These are phyloP conservation scores for Cyphellophora attinorum DNA, from an alignment of 2,329 filamentous ascomycete genomes.

Conservation along the genomic window DNA sequence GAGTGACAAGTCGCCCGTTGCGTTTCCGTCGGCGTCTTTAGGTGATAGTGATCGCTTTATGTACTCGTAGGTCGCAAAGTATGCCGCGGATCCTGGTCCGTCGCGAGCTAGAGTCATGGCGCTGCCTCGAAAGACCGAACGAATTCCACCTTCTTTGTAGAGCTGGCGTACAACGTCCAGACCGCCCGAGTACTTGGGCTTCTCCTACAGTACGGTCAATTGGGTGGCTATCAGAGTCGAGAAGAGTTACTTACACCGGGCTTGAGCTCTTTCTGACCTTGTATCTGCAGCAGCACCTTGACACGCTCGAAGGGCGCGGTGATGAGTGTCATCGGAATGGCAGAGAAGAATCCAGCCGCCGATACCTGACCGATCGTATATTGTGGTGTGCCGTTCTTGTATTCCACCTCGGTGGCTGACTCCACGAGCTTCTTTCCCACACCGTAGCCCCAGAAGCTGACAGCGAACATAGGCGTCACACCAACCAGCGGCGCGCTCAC, in stretches of 20 bases:
- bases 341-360: constrained; percentile 91
- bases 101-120: constrained; percentile 88
- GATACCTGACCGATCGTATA: constrained; percentile 82
- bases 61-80: constrained; percentile 95
- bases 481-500: constrained; percentile 90
- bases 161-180: constrained; percentile 86
- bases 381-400: constrained; percentile 51
- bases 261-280: constrained; percentile 75
- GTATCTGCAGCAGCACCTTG: constrained; percentile 96
- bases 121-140: constrained; percentile 84
- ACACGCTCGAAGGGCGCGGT: constrained; percentile 99
- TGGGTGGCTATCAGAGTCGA: not conserved
- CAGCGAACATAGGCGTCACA: constrained; percentile 90
- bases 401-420: constrained; percentile 50
- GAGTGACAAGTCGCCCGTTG: constrained; percentile 68
- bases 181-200: constrained; percentile 81
- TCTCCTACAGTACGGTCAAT: constrained; percentile 46
- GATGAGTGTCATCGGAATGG: constrained; percentile 93
- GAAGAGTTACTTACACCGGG: constrained; percentile 50
- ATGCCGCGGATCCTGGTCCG: constrained; percentile 84
- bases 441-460: constrained; percentile 79
- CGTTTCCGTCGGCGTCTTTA: constrained; percentile 63
- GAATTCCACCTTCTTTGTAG: constrained; percentile 81
- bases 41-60: constrained; percentile 84
- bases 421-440: constrained; percentile 84